Conservation (phyloP, 2,329 filamentous ascomycete species). For the Neonectria faginata region DNA sequence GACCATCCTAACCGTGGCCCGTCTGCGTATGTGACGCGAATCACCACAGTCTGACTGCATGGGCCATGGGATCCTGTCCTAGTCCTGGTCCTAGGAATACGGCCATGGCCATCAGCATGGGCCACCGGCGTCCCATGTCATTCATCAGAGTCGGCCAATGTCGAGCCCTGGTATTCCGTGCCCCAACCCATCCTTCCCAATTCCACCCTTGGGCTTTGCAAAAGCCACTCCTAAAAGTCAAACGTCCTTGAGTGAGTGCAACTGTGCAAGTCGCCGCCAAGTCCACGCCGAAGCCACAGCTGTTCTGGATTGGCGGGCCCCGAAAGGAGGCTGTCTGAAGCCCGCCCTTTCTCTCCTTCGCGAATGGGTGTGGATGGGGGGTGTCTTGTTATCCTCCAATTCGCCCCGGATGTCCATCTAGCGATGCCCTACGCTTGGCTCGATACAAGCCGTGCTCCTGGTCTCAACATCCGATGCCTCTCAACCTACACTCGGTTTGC, state of each 20-base stretch:
- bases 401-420: conserved; percentile 38
- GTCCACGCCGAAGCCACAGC: conserved; percentile 44
- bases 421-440: conserved; percentile 41
- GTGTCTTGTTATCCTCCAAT: conserved; percentile 40
- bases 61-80: conserved; percentile 30
- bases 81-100: conserved; percentile 23
- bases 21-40: conserved; percentile 26
- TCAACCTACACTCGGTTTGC: conserved; percentile 36
- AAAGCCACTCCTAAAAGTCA: conserved; percentile 44
- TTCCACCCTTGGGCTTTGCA: conserved; percentile 27
- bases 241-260: conserved; percentile 37
- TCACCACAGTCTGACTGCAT: conserved; percentile 34
- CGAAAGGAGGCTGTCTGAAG: conserved; percentile 44
- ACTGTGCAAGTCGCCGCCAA: conserved; percentile 26
- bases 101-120: conserved; percentile 22
- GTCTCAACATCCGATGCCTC: conserved; percentile 33
- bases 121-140: conserved; percentile 25
- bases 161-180: conserved; percentile 36
- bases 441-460: conserved; percentile 39
- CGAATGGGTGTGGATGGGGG: conserved; percentile 32
- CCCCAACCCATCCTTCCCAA: conserved; percentile 27
- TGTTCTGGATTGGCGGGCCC: conserved; percentile 39
- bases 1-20: conserved; percentile 10
- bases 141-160: conserved; percentile 31
- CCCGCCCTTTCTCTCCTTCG: conserved; percentile 37